These are phyloP conservation scores for Talaromyces borbonicus DNA, from an alignment of 495 filamentous ascomycete species.

Conservation along the genomic window DNA sequence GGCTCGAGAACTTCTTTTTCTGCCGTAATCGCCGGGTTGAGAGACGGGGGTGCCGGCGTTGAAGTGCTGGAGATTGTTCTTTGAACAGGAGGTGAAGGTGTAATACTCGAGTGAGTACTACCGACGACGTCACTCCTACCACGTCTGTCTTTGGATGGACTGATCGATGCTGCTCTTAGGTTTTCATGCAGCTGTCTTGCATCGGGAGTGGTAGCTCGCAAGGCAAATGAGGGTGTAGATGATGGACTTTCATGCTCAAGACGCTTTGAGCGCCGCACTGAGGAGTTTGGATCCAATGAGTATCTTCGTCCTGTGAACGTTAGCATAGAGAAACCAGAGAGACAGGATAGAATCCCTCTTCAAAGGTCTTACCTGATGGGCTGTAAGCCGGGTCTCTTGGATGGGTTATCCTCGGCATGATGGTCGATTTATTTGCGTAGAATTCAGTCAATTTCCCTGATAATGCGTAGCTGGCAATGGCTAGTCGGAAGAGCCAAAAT, in stretches of 20 bases:
- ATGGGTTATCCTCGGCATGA: slow-evolving; percentile 18
- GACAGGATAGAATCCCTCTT: neutral
- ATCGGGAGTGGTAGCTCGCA: slow-evolving; percentile 34
- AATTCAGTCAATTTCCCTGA: neutral
- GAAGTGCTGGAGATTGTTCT: slow-evolving; percentile 27
- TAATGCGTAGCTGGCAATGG: neutral
- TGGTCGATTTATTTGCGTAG: neutral
- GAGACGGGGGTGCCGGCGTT: slow-evolving; percentile 14
- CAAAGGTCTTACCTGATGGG: slow-evolving; percentile 5
- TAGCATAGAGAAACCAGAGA: neutral
- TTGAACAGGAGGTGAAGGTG: slow-evolving; percentile 30
- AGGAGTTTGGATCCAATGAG: slow-evolving; percentile 8
- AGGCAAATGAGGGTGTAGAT: neutral
- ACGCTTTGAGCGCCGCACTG: slow-evolving; percentile 13
- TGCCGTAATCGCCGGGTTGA: slow-evolving; percentile 1
- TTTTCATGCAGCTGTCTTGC: slow-evolving; percentile 26
- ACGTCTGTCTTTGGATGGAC: slow-evolving; percentile 8
- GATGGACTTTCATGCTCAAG: neutral
- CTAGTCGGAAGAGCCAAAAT: neutral
- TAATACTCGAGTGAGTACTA: slow-evolving; percentile 20
- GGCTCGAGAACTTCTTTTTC: slow-evolving; percentile 1
- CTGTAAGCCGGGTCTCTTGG: slow-evolving; percentile 6
- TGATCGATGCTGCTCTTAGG: slow-evolving; percentile 20
- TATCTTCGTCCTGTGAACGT: slow-evolving; percentile 7
- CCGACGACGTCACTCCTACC: slow-evolving; percentile 5